Base-by-base conservation (phyloP, 441 rosid genomes). In the Capsella rubella region DNA sequence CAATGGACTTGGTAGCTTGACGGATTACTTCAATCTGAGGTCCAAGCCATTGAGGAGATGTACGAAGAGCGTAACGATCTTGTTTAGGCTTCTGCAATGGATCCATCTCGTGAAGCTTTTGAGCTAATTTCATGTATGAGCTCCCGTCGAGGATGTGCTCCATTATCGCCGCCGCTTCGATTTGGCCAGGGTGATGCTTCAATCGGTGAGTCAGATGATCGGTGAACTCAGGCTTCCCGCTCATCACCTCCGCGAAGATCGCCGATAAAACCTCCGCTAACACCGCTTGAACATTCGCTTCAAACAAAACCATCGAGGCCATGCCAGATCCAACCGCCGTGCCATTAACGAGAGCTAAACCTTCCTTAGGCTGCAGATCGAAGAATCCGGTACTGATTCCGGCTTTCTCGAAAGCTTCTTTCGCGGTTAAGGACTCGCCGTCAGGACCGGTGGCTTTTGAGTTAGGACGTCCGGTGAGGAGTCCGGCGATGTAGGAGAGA, bases 221-320 rank as follows among this genome's bases (percentile, higher is more conserved):
- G 29, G 87, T 84, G 32, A 84, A 84, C 21, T 81, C 87, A 4
- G 87, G 82, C 61, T 85, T 87, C 4, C 91, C 89, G 12, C 82
- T 85, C 91, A 87, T 87, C 15, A 76, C 89, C 72, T 84, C 91
- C 8, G 88, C 84, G 81, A 85, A 87, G 32, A 87, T 34, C 75
- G 88, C 91, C 0, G 91, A 87, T 27, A 87, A 78, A 57, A 81
- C 80, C 65, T 84, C 87, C 0, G 89, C 79, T 3, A 81, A 40
- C 6, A 84, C 81, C 12, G 85, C 78, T 39, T 85, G 72, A 57
- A 85, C 40, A 37, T 87, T 85, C 7, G 87, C 86, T 64, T 87
- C 91, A 14, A 82, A 87, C 10, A 78, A 15, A 35, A 78, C 81
- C 43, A 84, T 75, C 27, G 85, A 80, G 3, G 85, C 87, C 73